A percentile compares a stretch with the other conserved stretches of the same genome.
These are phyloP conservation scores for Chlamydomonas incerta DNA, from an alignment of 139 green algal genomes.

Conservation along the genomic window DNA sequence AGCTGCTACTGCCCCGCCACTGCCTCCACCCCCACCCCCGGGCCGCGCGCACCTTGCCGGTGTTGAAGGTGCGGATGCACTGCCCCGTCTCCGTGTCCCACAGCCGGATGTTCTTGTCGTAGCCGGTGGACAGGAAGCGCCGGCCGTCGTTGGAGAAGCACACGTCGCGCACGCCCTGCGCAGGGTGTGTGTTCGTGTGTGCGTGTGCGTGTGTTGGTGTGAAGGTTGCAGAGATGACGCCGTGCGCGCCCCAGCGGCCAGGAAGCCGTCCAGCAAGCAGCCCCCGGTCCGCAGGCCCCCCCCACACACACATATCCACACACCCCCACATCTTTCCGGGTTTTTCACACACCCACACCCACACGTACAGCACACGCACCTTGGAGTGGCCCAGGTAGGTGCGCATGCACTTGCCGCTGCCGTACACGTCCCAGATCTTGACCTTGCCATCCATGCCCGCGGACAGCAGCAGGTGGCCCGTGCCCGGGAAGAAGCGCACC, in stretches of 20 bases:
- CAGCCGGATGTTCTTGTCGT: conserved; percentile 93
- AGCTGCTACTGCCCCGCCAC: too few species aligned
- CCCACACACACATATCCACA: too few species aligned
- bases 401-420: conserved; percentile 91
- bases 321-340: too few species aligned
- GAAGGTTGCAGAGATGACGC: too few species aligned
- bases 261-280: too few species aligned
- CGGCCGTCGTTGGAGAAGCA: conserved; percentile 92
- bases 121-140: conserved; percentile 89
- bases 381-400: conserved; percentile 97
- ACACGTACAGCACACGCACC: too few species aligned
- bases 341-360: too few species aligned
- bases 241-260: too few species aligned
- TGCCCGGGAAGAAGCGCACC: conserved; percentile 90
- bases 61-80: conserved; percentile 77
- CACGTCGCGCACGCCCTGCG: conserved; percentile 92
- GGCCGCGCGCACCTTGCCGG: conserved; percentile 67
- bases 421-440: conserved; percentile 98
- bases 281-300: too few species aligned
- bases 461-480: conserved; percentile 94
- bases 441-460: conserved; percentile 93
- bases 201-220: neutral
- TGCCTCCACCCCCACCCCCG: too few species aligned
- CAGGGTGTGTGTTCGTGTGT: neutral
- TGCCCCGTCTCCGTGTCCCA: conserved; percentile 99